phyloP scores from a whole-genome alignment of 176 grass and related monocot genomes.

The Saccharum officinarum region DNA sequence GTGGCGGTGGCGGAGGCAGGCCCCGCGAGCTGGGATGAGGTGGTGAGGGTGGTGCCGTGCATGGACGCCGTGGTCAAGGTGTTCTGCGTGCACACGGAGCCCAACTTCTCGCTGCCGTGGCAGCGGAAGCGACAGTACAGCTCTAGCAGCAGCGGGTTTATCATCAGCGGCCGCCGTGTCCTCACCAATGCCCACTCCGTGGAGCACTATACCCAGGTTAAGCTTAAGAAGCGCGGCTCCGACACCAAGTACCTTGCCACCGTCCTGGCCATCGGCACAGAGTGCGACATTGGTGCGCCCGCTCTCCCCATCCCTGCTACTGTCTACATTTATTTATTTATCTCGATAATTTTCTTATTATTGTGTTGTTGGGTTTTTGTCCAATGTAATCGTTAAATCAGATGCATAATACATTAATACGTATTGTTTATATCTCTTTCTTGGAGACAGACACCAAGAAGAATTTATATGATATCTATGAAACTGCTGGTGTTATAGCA shows the following conservation, averaged over 20 bases:
- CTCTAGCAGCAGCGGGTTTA: conserved; percentile 91
- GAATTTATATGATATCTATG: neutral
- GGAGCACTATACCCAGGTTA: conserved; percentile 92
- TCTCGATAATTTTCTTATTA: neutral
- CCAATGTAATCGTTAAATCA: neutral
- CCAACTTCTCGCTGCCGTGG: conserved; percentile 93
- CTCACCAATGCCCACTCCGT: conserved; percentile 95
- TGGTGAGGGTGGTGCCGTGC: conserved; percentile 66
- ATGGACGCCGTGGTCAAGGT: conserved; percentile 99
- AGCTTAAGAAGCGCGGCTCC: conserved; percentile 94
- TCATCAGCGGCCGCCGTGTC: conserved; percentile 74
- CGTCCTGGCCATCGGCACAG: conserved; percentile 87
- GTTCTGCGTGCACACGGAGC: conserved; percentile 95
- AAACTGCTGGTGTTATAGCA: neutral
- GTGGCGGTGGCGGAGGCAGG: conserved; percentile 15
- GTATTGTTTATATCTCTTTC: neutral
- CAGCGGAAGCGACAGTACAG: conserved; percentile 93
- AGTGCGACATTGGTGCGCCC: conserved; percentile 86
- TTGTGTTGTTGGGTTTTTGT: neutral
- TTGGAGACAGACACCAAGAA: neutral
- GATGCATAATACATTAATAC: neutral
- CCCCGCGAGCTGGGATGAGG: conserved; percentile 66
- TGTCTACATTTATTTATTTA: neutral
- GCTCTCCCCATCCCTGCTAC: neutral
- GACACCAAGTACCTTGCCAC: conserved; percentile 96